phyloP scores from a whole-genome alignment of 768 basidiomycete species.

The Leucocoprinus leucothites region DNA sequence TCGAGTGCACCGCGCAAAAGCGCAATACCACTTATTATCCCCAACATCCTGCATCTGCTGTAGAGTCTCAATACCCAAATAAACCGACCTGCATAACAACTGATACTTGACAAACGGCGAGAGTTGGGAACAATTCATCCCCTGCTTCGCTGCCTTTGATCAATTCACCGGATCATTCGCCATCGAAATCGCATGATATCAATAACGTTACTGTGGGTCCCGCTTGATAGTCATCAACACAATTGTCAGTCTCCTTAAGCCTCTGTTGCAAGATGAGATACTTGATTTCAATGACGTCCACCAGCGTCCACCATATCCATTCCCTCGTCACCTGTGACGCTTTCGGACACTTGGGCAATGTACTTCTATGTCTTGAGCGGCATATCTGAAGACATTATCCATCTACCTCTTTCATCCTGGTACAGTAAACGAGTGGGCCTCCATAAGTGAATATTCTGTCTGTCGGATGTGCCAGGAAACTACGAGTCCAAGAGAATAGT shows the following conservation, averaged over 20 bases:
- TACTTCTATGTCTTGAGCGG: constrained; percentile 62
- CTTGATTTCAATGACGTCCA: constrained; percentile 64
- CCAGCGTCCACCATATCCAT: constrained; percentile 36
- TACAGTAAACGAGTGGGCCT: constrained; percentile 56
- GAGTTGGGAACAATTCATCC: constrained; percentile 51
- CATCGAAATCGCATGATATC: constrained; percentile 59
- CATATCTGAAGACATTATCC: constrained; percentile 28
- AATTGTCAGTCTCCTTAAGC: constrained; percentile 41
- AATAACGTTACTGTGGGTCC: constrained; percentile 59
- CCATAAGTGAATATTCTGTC: constrained; percentile 59
- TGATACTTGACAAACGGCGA: constrained; percentile 55
- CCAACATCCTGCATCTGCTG: constrained; percentile 40
- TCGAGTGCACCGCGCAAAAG: constrained; percentile 59
- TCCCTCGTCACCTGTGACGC: constrained; percentile 44
- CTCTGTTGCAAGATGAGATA: constrained; percentile 47
- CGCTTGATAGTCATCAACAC: constrained; percentile 48
- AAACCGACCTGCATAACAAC: constrained; percentile 58
- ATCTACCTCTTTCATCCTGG: constrained; percentile 37
- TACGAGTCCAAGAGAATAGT: constrained; percentile 48
- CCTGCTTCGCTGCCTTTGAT: constrained; percentile 62
- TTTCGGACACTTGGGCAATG: constrained; percentile 54
- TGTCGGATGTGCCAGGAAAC: constrained; percentile 47
- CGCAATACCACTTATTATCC: constrained; percentile 50
- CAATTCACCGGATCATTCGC: constrained; percentile 46
- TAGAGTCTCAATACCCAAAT: constrained; percentile 49